Evolutionary conservation across 306 rosid genomes (phyloP).

Genomic region (Quercus engelmannii): DNA sequence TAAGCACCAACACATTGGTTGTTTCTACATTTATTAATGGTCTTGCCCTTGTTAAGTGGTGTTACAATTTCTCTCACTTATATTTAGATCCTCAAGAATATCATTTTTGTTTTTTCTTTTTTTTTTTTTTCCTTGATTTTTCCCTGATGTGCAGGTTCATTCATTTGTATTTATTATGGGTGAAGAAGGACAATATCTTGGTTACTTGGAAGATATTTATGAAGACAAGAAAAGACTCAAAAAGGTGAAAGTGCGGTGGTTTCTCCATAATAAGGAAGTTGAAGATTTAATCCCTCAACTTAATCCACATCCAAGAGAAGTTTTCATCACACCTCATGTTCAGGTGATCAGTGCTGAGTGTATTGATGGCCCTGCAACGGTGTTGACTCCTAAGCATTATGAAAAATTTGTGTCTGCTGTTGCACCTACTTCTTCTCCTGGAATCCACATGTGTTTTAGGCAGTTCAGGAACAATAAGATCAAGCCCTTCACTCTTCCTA

Average conservation of each 20-base stretch:
- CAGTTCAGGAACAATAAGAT: constrained; percentile 61
- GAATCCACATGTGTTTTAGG: constrained; percentile 58
- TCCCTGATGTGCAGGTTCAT: constrained; percentile 54
- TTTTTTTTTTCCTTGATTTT: constrained; percentile 12
- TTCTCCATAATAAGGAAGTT: constrained; percentile 66
- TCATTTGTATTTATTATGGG: constrained; percentile 76
- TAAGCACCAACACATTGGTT: constrained; percentile 32
- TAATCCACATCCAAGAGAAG: constrained; percentile 63
- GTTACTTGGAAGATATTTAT: constrained; percentile 89
- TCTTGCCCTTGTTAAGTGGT: constrained; percentile 4
- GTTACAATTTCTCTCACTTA: background rate
- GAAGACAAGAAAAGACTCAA: constrained; percentile 75
- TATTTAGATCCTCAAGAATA: background rate
- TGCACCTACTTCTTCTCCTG: constrained; percentile 37
- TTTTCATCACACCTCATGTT: constrained; percentile 78
- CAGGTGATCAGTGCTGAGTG: constrained; percentile 84
- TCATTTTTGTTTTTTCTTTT: background rate
- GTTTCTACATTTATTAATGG: background rate
- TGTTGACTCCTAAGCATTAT: constrained; percentile 74
- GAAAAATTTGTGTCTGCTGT: constrained; percentile 44
- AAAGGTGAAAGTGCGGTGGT: constrained; percentile 82
- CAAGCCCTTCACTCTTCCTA: constrained; percentile 63
- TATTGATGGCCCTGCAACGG: constrained; percentile 70
- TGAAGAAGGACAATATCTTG: constrained; percentile 67
- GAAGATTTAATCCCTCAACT: constrained; percentile 47